A percentile compares a stretch with the other conserved stretches of the same genome.
Conservation (phyloP, 73 alveolate genomes). For the Effrenium voratum region DNA sequence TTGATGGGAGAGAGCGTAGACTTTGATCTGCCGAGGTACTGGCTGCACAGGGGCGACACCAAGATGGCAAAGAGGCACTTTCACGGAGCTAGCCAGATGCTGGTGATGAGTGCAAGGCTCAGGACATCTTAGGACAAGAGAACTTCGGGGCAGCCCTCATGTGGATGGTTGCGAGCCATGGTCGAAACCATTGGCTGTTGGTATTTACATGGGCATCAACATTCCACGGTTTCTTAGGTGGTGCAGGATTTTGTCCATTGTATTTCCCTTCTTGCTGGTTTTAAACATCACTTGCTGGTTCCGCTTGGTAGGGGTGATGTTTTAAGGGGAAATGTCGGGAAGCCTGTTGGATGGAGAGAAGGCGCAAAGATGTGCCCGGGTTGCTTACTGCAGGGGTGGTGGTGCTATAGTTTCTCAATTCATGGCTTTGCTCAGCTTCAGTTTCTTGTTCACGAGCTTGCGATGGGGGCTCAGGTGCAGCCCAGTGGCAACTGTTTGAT, state of each 20-base stretch:
- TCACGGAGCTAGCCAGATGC: slow-evolving; percentile 24
- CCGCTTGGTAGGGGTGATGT: too few species aligned
- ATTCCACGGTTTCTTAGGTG: too few species aligned
- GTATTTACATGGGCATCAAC: too few species aligned
- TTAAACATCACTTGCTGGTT: too few species aligned
- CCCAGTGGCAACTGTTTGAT: neutral
- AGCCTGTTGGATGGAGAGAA: too few species aligned
- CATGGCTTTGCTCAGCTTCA: neutral
- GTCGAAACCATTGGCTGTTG: too few species aligned
- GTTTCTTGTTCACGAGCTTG: neutral
- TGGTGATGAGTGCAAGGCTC: neutral
- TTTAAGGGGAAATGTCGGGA: too few species aligned
- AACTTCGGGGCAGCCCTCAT: neutral
- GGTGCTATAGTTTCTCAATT: neutral
- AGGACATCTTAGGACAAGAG: neutral
- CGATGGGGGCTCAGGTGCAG: neutral
- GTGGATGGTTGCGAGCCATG: too few species aligned
- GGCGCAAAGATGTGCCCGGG: too few species aligned
- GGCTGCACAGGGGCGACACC: slow-evolving; percentile 26
- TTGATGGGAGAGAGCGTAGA: neutral
- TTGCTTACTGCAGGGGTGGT: neutral
- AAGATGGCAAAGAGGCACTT: neutral
- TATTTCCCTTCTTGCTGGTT: too few species aligned
- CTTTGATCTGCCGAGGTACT: slow-evolving; percentile 46
- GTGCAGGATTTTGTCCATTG: too few species aligned